phyloP scores from a whole-genome alignment of 2,329 filamentous ascomycete species.

The Aspergillus sojae region DNA sequence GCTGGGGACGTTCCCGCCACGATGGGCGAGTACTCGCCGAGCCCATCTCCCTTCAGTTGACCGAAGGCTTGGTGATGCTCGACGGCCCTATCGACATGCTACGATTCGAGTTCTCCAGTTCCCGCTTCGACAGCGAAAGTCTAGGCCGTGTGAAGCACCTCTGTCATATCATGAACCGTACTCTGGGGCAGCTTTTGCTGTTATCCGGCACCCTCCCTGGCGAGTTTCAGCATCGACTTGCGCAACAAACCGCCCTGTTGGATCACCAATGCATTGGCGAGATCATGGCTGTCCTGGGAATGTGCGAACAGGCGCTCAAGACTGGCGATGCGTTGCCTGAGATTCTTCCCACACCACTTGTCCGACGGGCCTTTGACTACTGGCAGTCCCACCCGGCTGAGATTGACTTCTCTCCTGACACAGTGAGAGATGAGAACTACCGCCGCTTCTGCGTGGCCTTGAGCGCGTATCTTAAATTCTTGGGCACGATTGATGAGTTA shows the following conservation, averaged over 20 bases:
- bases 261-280: slow-evolving; percentile 52
- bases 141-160: slow-evolving; percentile 36
- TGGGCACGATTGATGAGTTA: slow-evolving; percentile 49
- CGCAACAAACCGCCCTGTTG: slow-evolving; percentile 42
- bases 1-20: slow-evolving; percentile 40
- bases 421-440: slow-evolving; percentile 48
- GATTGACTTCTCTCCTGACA: slow-evolving; percentile 33
- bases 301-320: slow-evolving; percentile 52
- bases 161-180: slow-evolving; percentile 35
- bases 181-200: slow-evolving; percentile 40
- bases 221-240: slow-evolving; percentile 45
- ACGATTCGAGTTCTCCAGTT: slow-evolving; percentile 43
- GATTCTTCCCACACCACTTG: slow-evolving; percentile 51
- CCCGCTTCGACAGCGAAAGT: slow-evolving; percentile 39
- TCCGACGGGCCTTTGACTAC: slow-evolving; percentile 39
- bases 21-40: slow-evolving; percentile 32
- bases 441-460: slow-evolving; percentile 52
- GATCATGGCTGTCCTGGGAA: slow-evolving; percentile 53
- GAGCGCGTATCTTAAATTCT: slow-evolving; percentile 48
- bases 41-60: slow-evolving; percentile 34
- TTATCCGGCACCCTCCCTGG: slow-evolving; percentile 39
- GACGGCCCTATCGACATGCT: slow-evolving; percentile 38
- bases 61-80: slow-evolving; percentile 36
- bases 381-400: slow-evolving; percentile 25
- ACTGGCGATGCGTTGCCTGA: slow-evolving; percentile 54